Evolutionary conservation across 2,329 filamentous ascomycete species (phyloP), one percentile per base, ranked within the genome.

Genomic region (Xylariaceae sp.): DNA sequence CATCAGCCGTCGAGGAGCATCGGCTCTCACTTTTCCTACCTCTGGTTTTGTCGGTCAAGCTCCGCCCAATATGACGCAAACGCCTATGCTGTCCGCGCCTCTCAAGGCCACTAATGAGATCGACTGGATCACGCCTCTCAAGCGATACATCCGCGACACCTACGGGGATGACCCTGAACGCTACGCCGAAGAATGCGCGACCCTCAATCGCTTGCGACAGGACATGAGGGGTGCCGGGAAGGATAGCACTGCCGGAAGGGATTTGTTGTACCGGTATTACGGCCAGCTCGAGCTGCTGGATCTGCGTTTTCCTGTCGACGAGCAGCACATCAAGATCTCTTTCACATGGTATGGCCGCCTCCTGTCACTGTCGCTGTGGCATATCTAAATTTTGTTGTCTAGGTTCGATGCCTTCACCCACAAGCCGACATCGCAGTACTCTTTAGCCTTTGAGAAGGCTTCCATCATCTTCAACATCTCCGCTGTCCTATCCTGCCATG

Each of bases 381-480:
- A 49, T 17, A 53, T 57, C 58, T 65, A 71, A 42, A 66, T 56
- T 55, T 59, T 45, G 13, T 6, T 45, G 44, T 50, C 3, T 70
- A 96, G 92, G 92, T 97, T 95, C 77, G 94, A 99, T 75, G 94
- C 95, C n/a, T 99, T 99, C 73, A 99, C 94, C 50, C 92, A 96
- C 74, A 97, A 97, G 72, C 84, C 92, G n/a, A 99, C 94, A 3
- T 87, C 92, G 3, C 94, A 99, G 74, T 97, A 95, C 77, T 97
- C 92, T 6, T 82, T 99, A 52, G 94, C 94, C 52, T 99, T 95
- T 73, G 94, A 99, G 75, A 99, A 99, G 73, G 94, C 94, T 11
- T 97, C 93, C 68, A 96, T 99, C 72, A 97, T 99, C 70, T 99
- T 99, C 82, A 99, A 99, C 76, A 99, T 99, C 66, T 96, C 93